phyloP scores from a whole-genome alignment of 108 stramenopile species.

The Craspedostauros australis region DNA sequence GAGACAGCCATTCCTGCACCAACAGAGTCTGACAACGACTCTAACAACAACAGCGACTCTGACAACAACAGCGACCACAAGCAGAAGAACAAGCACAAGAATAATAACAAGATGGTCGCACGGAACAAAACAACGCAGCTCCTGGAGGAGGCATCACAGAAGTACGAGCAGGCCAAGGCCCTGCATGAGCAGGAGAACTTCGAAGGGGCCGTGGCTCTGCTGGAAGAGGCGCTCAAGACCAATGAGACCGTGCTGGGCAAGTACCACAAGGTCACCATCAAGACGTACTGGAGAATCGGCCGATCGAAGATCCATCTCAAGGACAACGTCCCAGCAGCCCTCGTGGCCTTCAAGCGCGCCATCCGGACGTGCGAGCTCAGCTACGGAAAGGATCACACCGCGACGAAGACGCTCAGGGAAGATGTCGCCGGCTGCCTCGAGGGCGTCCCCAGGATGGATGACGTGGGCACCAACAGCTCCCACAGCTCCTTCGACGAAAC shows the following conservation, averaged over 20 bases:
- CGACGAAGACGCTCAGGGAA: too few relatives aligned
- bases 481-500: too few relatives aligned
- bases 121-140: not conserved
- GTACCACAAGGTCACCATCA: conserved; percentile 12
- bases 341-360: conserved; percentile 8
- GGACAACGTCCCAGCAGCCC: not conserved
- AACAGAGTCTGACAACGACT: too few relatives aligned
- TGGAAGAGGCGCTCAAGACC: not conserved
- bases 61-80: too few relatives aligned
- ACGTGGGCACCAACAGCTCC: too few relatives aligned
- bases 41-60: too few relatives aligned
- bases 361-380: conserved; percentile 8
- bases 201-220: not conserved
- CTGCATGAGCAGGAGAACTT: not conserved
- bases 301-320: not conserved
- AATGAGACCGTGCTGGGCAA: conserved; percentile 9
- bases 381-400: too few relatives aligned
- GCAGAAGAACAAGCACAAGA: too few relatives aligned
- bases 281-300: conserved; percentile 10
- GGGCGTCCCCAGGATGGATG: too few relatives aligned
- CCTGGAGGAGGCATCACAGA: not conserved
- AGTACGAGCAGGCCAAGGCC: conserved; percentile 7
- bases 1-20: too few relatives aligned
- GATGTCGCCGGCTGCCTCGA: too few relatives aligned
- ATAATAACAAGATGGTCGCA: too few relatives aligned